These are phyloP conservation scores for Amyloporia xantha DNA, from an alignment of 768 basidiomycete species.

Conservation along the genomic window DNA sequence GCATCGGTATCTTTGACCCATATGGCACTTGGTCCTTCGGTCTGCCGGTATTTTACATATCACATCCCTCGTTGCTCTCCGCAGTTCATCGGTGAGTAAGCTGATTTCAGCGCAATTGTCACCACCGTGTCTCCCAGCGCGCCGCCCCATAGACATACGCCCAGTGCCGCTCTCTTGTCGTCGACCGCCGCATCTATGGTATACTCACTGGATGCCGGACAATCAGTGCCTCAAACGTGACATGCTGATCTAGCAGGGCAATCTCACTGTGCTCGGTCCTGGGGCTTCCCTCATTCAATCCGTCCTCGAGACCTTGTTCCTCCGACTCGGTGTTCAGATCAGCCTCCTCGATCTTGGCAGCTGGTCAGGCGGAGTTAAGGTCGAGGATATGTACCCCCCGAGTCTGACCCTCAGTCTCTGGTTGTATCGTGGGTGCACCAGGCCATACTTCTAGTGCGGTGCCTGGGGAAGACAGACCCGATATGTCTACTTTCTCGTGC, in stretches of 20 bases:
- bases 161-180: too few species aligned
- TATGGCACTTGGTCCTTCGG: conserved; percentile 17
- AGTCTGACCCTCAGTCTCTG: not conserved
- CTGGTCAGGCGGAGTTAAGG: not conserved
- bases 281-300: not conserved
- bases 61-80: conserved; percentile 4
- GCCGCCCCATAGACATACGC: too few species aligned
- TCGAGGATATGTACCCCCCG: not conserved
- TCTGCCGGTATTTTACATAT: conserved; percentile 17
- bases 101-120: not conserved
- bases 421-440: not conserved
- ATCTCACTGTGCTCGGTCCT: not conserved
- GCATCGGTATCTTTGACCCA: conserved; percentile 20
- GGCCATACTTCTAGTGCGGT: not conserved
- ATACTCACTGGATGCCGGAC: too few species aligned
- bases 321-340: not conserved
- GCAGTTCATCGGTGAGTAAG: conserved; percentile 1
- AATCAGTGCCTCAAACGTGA: too few species aligned
- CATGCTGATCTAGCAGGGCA: not conserved
- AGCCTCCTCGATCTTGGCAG: not conserved
- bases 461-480: not conserved
- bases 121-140: too few species aligned
- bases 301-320: not conserved
- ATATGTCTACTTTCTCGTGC: not conserved
- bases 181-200: too few species aligned